Evolutionary conservation across 169 alveolate species (phyloP), one percentile per base, ranked within the genome.

Genomic region (Plasmodium cynomolgi): DNA sequence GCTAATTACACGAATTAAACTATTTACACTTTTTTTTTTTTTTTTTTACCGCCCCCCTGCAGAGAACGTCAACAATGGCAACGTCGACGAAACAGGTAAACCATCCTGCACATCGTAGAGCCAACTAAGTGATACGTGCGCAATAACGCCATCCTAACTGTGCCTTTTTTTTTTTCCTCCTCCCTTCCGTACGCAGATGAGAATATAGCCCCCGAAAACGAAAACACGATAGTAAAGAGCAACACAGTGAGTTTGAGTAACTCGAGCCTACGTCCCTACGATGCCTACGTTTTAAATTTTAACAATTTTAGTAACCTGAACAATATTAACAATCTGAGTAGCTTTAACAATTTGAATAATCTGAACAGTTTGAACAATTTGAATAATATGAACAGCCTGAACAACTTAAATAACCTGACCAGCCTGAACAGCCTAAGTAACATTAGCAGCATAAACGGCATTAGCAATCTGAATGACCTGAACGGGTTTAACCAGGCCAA

Each of bases 191-290:
- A n/a, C 26, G 58, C 29, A 86, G 93, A 75, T 86, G 73, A 31
- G 34, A 86, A 29, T 75, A 86, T 56, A 37, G 39, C 31, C 13
- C 72, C 56, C 17, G 88, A 68, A 37, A 79, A 86, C 29, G 93
- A 77, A 77, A 86, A 33, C 62, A 39, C 81, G 68, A 17, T 86
- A 58, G 81, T 77, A 34, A 50, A 77, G 44, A 86, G 54, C 68
- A 37, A 33, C 47, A 84, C 72, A 34, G 62, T 23, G 9, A 79
- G 81, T 75, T 23, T 80, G 26, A 86, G 71, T n/a, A 80, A 80
- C 68, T 33, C 88, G 13, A 86, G 81, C 20, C 23, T 86, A 34
- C 93, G 83, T 34, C 93, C 93, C 29, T 86, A 79, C 17, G 81
- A 86, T 80, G 73, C 88, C 39, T 86, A 86, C 44, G 3, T 77